These are phyloP conservation scores for Fraxinus cuspidata DNA, from an alignment of 257 asterid species.

Conservation along the genomic window DNA sequence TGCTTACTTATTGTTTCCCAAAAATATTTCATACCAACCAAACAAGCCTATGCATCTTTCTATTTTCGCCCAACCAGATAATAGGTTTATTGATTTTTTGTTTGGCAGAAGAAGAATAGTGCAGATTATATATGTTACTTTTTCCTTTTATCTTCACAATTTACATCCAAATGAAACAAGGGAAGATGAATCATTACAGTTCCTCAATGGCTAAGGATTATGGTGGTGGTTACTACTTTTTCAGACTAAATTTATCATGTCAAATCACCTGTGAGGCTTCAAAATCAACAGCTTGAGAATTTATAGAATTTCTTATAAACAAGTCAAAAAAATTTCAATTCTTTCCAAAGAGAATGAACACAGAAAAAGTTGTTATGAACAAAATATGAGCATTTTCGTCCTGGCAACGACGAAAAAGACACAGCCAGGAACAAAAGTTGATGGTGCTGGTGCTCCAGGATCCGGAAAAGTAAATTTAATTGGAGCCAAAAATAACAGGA, in stretches of 20 bases:
- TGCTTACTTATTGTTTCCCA: too few relatives aligned
- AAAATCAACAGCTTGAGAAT: not conserved
- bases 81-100: not conserved
- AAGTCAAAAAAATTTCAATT: not conserved
- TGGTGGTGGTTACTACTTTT: not conserved
- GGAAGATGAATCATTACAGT: not conserved
- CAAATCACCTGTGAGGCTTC: not conserved
- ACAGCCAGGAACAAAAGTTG: constrained; percentile 29
- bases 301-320: not conserved
- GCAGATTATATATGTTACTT: too few relatives aligned
- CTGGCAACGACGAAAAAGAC: constrained; percentile 28
- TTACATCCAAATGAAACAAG: not conserved
- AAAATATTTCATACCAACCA: too few relatives aligned
- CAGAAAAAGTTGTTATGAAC: constrained; percentile 24
- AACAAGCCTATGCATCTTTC: not conserved
- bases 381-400: constrained; percentile 29
- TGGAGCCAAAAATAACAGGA: constrained; percentile 23
- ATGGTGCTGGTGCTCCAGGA: constrained; percentile 27
- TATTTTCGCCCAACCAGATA: not conserved
- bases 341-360: constrained; percentile 8
- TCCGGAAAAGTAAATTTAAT: constrained; percentile 18
- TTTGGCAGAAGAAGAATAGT: not conserved
- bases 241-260: too few relatives aligned
- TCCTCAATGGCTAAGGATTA: not conserved
- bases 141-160: not conserved